A percentile compares a stretch with the other conserved stretches of the same genome.
Evolutionary conservation across 2,329 filamentous ascomycete species (phyloP).

Genomic region (Fusarium udum): DNA sequence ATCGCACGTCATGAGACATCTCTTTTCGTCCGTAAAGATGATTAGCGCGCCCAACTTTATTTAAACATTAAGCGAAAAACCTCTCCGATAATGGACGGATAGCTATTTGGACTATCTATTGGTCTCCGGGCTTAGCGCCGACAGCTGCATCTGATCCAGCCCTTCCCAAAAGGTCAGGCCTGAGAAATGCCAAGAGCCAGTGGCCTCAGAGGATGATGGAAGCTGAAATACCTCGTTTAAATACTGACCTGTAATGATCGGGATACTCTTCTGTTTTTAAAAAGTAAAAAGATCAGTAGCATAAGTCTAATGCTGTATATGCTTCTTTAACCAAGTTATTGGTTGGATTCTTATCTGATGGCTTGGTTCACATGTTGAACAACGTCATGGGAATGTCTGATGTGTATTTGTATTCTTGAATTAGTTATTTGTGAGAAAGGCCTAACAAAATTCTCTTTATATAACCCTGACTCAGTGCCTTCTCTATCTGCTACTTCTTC

Average conservation of each 20-base stretch:
- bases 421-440: too few relatives aligned
- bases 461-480: rapidly evolving
- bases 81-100: background rate
- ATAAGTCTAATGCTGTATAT: background rate
- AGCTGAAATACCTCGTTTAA: background rate
- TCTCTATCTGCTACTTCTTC: background rate
- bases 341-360: background rate
- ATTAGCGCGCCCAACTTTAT: background rate
- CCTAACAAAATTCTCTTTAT: rapidly evolving
- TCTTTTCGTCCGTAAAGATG: background rate
- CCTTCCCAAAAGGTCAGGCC: background rate
- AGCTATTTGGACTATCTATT: background rate
- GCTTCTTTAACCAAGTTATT: background rate
- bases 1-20: background rate
- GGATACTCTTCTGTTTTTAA: background rate
- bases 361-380: background rate
- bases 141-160: background rate
- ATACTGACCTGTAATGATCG: background rate
- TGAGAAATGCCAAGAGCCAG: background rate
- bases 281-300: background rate
- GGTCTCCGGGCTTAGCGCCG: background rate
- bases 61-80: background rate
- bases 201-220: rapidly evolving
- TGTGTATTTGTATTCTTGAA: background rate
- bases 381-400: background rate